phyloP scores from a whole-genome alignment of 2,329 filamentous ascomycete species.

The Phialophora verrucosa region DNA sequence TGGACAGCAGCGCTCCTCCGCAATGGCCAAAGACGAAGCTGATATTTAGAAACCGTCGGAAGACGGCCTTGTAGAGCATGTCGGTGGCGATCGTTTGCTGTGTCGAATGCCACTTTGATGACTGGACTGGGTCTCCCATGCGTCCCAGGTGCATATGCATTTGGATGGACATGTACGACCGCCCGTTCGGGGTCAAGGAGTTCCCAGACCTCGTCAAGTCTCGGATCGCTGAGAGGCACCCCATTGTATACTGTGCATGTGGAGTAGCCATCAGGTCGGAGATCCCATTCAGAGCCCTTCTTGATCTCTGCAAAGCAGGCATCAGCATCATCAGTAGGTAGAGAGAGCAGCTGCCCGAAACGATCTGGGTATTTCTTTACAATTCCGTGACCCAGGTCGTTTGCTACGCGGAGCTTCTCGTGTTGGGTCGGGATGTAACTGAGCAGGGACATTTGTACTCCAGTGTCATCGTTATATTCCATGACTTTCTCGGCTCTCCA shows the following conservation, averaged over 20 bases:
- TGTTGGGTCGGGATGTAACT: not conserved
- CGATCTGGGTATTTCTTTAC: not conserved
- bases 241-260: slow-evolving; percentile 13
- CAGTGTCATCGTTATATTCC: not conserved
- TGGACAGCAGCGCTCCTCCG: not conserved
- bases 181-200: not conserved
- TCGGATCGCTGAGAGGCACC: slow-evolving; percentile 6
- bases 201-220: slow-evolving; percentile 1
- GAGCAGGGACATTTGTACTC: not conserved
- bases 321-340: not conserved
- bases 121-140: slow-evolving; percentile 12
- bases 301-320: slow-evolving; percentile 13
- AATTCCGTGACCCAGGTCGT: not conserved
- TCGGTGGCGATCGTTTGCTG: slow-evolving; percentile 9
- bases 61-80: slow-evolving; percentile 13
- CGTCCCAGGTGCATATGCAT: slow-evolving; percentile 6
- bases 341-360: not conserved
- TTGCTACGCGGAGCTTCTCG: not conserved
- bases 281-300: not conserved
- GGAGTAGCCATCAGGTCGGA: slow-evolving; percentile 15
- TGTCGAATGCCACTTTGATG: slow-evolving; percentile 20
- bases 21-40: slow-evolving; percentile 17
- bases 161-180: not conserved
- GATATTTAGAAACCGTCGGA: slow-evolving; percentile 9
- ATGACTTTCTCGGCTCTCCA: not conserved